phyloP scores from a whole-genome alignment of 202 grass and related monocot species.

The Thinopyrum obtusiflorum region DNA sequence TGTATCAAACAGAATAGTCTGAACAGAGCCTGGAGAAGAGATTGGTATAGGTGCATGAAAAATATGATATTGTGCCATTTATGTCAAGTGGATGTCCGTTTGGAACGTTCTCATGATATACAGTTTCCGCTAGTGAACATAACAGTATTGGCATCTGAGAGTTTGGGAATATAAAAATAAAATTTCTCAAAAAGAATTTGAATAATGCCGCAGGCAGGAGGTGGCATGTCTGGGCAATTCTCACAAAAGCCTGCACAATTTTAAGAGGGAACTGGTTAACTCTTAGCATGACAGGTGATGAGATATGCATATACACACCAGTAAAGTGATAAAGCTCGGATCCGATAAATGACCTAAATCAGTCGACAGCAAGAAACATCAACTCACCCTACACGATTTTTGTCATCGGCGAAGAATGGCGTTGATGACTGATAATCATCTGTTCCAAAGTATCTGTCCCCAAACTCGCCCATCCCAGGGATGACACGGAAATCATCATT shows the following conservation, averaged over 20 bases:
- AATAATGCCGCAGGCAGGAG: slow-evolving; percentile 10
- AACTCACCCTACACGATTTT: slow-evolving; percentile 48
- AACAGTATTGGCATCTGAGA: slow-evolving; percentile 18
- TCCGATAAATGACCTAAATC: background rate
- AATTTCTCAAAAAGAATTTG: slow-evolving; percentile 32
- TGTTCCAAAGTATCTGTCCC: slow-evolving; percentile 90
- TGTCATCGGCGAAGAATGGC: slow-evolving; percentile 50
- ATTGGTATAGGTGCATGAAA: background rate
- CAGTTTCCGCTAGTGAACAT: slow-evolving; percentile 14
- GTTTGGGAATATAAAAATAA: slow-evolving; percentile 13
- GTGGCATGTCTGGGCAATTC: slow-evolving; percentile 25
- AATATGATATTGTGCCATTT: slow-evolving; percentile 21
- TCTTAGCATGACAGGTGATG: background rate
- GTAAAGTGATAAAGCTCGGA: background rate
- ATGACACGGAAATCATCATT: slow-evolving; percentile 82
- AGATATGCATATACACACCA: background rate
- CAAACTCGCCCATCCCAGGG: slow-evolving; percentile 94
- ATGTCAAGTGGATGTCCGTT: slow-evolving; percentile 13
- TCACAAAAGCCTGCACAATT: slow-evolving; percentile 50
- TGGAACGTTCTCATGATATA: slow-evolving; percentile 24
- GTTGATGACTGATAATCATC: slow-evolving; percentile 69
- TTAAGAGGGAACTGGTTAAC: background rate
- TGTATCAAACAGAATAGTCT: background rate
- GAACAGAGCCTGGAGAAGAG: background rate
- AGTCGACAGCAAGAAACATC: background rate